phyloP scores from a whole-genome alignment of 1,284 basidiomycete genomes.

The Kwoniella shivajii region DNA sequence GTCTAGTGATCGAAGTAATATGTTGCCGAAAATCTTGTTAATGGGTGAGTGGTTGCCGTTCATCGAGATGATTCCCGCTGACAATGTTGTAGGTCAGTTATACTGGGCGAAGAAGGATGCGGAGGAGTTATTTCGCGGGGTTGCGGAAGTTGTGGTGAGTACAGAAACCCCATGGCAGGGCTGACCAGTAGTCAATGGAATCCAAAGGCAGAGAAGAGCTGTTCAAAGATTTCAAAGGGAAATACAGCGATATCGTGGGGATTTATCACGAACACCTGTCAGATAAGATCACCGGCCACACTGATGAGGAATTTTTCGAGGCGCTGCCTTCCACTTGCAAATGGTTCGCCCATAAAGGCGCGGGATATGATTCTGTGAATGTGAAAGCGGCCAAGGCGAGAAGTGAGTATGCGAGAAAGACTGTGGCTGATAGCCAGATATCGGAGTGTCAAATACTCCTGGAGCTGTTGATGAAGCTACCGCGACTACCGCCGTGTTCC shows the following conservation, averaged over 20 bases:
- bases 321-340: neutral
- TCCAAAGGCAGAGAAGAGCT: neutral
- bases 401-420: neutral
- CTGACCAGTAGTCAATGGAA: neutral
- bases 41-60: neutral
- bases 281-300: neutral
- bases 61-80: neutral
- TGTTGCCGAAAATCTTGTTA: neutral
- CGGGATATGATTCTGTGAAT: neutral
- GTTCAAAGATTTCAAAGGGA: neutral
- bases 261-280: neutral
- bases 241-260: neutral
- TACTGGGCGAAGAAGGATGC: neutral
- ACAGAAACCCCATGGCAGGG: neutral
- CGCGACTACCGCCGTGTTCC: slow-evolving; percentile 80
- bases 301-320: neutral
- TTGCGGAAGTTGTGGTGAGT: neutral
- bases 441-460: slow-evolving; percentile 76
- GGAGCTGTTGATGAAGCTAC: slow-evolving; percentile 85
- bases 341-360: neutral
- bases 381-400: neutral
- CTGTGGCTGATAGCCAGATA: neutral
- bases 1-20: too few relatives aligned
- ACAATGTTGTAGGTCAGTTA: neutral
- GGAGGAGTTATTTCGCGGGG: neutral